A percentile compares a stretch with the other conserved stretches of the same genome.
phyloP scores from a whole-genome alignment of 129 eudicot genomes.

The Rutidosis leptorrhynchoides region DNA sequence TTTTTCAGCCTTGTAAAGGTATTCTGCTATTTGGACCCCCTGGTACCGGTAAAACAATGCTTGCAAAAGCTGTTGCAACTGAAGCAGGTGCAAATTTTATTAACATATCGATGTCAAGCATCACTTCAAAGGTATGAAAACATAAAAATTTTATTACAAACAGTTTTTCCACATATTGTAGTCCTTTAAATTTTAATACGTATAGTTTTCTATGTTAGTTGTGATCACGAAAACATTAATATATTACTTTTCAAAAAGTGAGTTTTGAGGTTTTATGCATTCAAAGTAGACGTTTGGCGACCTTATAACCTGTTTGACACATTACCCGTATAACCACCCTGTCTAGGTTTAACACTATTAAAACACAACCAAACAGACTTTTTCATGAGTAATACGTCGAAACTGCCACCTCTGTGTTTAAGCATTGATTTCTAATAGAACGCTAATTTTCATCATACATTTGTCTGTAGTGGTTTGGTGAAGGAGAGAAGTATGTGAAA shows the following conservation, averaged over 20 bases:
- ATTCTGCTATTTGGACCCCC: conserved; percentile 94
- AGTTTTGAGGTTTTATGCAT: background rate
- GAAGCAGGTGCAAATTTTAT: conserved; percentile 97
- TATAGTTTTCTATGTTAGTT: no score
- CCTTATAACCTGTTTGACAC: background rate
- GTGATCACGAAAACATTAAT: no score
- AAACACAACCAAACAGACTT: background rate
- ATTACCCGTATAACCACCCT: background rate
- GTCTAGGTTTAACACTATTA: background rate
- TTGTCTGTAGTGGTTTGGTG: conserved; percentile 87
- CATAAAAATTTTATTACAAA: no score
- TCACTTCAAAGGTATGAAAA: conserved; percentile 75
- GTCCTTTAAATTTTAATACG: background rate
- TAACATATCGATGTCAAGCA: conserved; percentile 86
- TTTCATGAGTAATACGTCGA: background rate
- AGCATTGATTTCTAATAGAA: background rate
- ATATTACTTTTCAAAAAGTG: background rate
- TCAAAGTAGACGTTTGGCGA: background rate
- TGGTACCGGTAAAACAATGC: conserved; percentile 97
- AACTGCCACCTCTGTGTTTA: background rate
- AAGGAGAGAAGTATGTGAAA: conserved; percentile 85
- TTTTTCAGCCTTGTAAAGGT: conserved; percentile 80
- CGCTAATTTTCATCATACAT: background rate
- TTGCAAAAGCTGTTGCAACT: conserved; percentile 95
- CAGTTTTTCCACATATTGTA: no score